Evolutionary conservation across 192 early-diverging fungal genomes (phyloP), one percentile per base, ranked within the genome.

Genomic region (Mortierella claussenii): DNA sequence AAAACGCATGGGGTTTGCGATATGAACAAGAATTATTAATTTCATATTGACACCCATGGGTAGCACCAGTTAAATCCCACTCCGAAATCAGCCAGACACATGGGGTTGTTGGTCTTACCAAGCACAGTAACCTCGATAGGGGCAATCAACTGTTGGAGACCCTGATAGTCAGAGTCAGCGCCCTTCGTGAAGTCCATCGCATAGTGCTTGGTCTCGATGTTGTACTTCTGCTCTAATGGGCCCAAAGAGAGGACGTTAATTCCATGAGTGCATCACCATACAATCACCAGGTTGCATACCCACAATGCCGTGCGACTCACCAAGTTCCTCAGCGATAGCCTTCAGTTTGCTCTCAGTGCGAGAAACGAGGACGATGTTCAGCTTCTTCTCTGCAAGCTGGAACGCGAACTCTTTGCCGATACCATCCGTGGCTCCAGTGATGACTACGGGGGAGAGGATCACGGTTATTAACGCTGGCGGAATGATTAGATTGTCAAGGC

Each of bases 361-460:
- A 47, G 94, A 91, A 33, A 97, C 80, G 36, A 99, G 78, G 31
- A 96, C 66, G 28, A 97, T 46, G 67, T 97, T 97, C 85, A 95
- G 89, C 68, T 88, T 87, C 21, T 88, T 88, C 52, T 88, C 82
- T 32, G 94, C 95, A 32, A 99, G 83, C 80, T 99, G 94, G 45
- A 88, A 67, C n/a, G 96, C 95, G 60, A 96, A 94, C 79, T 97
- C 94, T 60, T 90, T 93, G 31, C 97, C 97, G 79, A 99, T 94
- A 53, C 96, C 97, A 78, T 97, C 97, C 17, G 96, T 95, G 31
- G 94, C 95, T 51, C 97, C 97, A 33, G 97, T 99, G 30, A 99
- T 88, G 46, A 98, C 91, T 88, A 66, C 18, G 21, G 26, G 8
- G n/a, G n/a, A 11, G 13, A 9, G 44, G 30, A 4, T 15, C 3